A percentile compares a stretch with the other conserved stretches of the same genome.
These are phyloP conservation scores for Dichotomocladium elegans DNA, from an alignment of 371 early-diverging fungal genomes.

Conservation along the genomic window DNA sequence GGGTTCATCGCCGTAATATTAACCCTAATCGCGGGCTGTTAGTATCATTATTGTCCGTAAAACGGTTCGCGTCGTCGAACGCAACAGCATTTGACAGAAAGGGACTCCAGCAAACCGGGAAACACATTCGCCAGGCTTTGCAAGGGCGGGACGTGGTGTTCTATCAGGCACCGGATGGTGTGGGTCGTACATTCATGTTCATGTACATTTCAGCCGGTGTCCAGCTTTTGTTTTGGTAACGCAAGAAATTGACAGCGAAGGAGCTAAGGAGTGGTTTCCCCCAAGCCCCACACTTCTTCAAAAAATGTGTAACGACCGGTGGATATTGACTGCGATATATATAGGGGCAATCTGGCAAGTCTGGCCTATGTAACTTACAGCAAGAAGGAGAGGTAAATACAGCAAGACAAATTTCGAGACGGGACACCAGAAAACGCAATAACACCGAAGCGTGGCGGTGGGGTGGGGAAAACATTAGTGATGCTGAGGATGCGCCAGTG, in stretches of 20 bases:
- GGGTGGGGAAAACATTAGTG: no score
- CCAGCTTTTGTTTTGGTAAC: conserved; percentile 47
- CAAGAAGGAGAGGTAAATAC: conserved; percentile 29
- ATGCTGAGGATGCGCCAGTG: conserved; percentile 33
- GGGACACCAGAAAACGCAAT: no score
- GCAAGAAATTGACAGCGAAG: neutral
- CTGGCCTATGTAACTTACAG: conserved; percentile 42
- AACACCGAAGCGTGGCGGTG: neutral
- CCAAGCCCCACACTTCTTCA: no score
- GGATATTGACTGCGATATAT: neutral
- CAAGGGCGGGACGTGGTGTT: conserved; percentile 38
- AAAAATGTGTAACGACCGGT: no score
- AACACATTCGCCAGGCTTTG: conserved; percentile 30
- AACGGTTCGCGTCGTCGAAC: neutral
- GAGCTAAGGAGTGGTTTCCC: neutral
- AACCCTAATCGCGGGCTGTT: neutral
- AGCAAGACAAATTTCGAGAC: no score
- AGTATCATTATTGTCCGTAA: neutral
- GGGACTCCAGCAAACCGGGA: conserved; percentile 6
- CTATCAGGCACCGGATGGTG: conserved; percentile 39
- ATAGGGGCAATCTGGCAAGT: conserved; percentile 49
- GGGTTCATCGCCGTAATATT: neutral
- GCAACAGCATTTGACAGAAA: conserved; percentile 7
- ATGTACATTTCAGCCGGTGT: conserved; percentile 50
- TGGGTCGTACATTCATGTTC: conserved; percentile 32